Conservation (phyloP, 1,284 basidiomycete species). For the Inonotus hispidus region DNA sequence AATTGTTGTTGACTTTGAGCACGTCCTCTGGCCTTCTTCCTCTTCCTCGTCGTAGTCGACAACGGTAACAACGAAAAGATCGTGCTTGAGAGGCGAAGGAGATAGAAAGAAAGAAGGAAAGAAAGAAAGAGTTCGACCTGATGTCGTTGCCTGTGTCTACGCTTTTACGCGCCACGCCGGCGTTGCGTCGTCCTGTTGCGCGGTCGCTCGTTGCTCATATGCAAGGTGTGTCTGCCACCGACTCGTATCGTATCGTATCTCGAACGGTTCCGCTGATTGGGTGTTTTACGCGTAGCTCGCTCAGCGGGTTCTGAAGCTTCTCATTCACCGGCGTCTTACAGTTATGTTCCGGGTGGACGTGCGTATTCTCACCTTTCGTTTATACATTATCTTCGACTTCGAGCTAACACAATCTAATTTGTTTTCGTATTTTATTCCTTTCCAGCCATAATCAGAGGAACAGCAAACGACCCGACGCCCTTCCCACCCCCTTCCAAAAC, state of each 20-base stretch:
- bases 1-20: no score
- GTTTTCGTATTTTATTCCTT: no score
- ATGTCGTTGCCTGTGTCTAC: conserved; percentile 2
- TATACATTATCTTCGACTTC: not conserved
- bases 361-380: conserved; percentile 30
- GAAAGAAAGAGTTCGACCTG: not conserved
- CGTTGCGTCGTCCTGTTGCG: conserved; percentile 9
- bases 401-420: not conserved
- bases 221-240: conserved; percentile 7
- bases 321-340: conserved; percentile 4
- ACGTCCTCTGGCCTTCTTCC: not conserved
- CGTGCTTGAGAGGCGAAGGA: not conserved
- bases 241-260: no score
- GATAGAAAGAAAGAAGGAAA: not conserved
- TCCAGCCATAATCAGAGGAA: conserved; percentile 85
- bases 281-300: not conserved
- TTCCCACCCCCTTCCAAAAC: conserved; percentile 79
- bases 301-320: not conserved
- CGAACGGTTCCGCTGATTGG: not conserved
- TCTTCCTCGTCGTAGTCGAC: conserved; percentile 10
- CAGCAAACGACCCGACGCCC: conserved; percentile 91
- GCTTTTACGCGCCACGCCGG: conserved; percentile 8
- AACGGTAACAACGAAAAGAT: not conserved
- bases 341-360: conserved; percentile 69
- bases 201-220: conserved; percentile 15